These are phyloP conservation scores for Boletus reticulatus DNA, from an alignment of 768 basidiomycete species.

Conservation along the genomic window DNA sequence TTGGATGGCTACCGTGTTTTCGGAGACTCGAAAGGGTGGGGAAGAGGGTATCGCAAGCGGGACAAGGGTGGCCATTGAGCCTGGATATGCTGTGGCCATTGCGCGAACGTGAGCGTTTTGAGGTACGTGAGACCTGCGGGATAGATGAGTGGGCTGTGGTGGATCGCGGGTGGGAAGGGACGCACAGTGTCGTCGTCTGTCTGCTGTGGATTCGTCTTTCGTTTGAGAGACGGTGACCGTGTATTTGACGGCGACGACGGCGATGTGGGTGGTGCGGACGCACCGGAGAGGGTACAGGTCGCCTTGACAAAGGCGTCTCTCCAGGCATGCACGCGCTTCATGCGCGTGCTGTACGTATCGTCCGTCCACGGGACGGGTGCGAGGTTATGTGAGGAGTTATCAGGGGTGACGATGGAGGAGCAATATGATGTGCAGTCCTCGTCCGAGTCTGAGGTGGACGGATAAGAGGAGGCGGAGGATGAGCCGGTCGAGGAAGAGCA, in stretches of 20 bases:
- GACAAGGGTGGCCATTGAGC: conserved; percentile 59
- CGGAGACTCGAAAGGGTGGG: conserved; percentile 55
- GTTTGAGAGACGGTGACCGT: conserved; percentile 45
- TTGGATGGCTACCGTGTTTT: conserved; percentile 54
- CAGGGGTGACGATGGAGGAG: conserved; percentile 55
- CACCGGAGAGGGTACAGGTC: conserved; percentile 42
- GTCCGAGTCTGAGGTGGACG: conserved; percentile 34
- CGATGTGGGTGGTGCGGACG: conserved; percentile 14
- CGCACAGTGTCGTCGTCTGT: conserved; percentile 42
- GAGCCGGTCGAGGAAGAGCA: conserved; percentile 40
- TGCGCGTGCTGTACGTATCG: conserved; percentile 53
- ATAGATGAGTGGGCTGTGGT: conserved; percentile 15
- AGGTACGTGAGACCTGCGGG: conserved; percentile 47
- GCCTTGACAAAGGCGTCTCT: conserved; percentile 54
- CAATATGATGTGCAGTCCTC: conserved; percentile 69
- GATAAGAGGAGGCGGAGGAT: conserved; percentile 36
- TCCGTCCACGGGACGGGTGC: conserved; percentile 32
- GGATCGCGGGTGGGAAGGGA: conserved; percentile 5
- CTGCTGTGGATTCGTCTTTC: conserved; percentile 38
- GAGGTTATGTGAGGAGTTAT: conserved; percentile 32
- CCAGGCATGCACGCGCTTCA: conserved; percentile 73
- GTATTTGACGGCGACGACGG: conserved; percentile 7
- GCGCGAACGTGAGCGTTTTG: conserved; percentile 55
- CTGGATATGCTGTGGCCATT: conserved; percentile 36
- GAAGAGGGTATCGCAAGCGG: conserved; percentile 73